A percentile compares a stretch with the other conserved stretches of the same genome.
phyloP scores from a whole-genome alignment of 768 basidiomycete species.

The Suillus sp. region DNA sequence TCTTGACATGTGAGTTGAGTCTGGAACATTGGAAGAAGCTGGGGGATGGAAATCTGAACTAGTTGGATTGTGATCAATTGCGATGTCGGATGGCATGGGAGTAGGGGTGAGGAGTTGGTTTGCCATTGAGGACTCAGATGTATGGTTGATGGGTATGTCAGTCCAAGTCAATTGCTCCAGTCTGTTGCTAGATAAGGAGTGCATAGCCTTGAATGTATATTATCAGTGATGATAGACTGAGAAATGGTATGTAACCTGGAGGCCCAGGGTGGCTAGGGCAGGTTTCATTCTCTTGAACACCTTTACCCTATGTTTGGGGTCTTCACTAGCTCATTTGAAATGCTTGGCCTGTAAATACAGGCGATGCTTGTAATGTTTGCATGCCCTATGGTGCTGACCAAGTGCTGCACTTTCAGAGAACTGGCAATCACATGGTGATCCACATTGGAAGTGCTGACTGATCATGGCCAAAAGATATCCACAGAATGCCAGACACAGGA shows the following conservation, averaged over 20 bases:
- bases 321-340: neutral
- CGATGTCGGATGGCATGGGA: neutral
- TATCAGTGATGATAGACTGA: neutral
- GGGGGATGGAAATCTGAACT: neutral
- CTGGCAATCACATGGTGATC: no score
- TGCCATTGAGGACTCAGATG: no score
- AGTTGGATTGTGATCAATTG: neutral
- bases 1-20: neutral
- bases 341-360: neutral
- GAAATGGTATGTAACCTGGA: no score
- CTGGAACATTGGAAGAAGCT: neutral
- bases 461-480: no score
- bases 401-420: no score
- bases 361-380: neutral
- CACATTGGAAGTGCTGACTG: neutral
- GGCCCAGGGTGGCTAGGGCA: no score
- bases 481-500: no score
- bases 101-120: neutral
- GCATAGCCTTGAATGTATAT: neutral
- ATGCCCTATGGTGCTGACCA: neutral
- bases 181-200: no score
- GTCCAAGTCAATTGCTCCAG: no score
- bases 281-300: no score
- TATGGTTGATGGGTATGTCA: neutral
- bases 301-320: neutral